Evolutionary conservation across 208 protist species (phyloP).

Genomic region (Wallacemonas sp.): DNA sequence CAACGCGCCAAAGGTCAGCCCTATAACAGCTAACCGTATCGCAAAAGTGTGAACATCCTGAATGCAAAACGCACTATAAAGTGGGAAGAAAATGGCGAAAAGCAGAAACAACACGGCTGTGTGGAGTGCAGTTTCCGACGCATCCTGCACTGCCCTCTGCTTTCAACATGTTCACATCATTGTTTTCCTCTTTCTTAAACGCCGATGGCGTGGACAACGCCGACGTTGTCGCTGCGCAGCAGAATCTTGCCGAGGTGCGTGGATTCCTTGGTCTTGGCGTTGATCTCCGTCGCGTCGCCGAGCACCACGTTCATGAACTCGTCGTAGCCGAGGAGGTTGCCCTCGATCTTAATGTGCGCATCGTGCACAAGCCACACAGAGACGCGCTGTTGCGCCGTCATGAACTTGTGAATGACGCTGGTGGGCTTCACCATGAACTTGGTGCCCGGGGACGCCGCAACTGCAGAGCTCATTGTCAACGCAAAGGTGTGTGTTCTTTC

Average conservation of each 20-base stretch:
- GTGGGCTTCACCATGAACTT: constrained; percentile 87
- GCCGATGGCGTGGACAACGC: constrained; percentile 87
- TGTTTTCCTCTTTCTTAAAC: constrained; percentile 19
- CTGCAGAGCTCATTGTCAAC: constrained; percentile 19
- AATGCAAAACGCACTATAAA: too few species aligned
- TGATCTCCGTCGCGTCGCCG: constrained; percentile 85
- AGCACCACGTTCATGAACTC: constrained; percentile 95
- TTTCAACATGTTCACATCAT: not conserved
- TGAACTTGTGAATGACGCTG: constrained; percentile 71
- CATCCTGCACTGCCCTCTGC: too few species aligned
- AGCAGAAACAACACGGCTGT: too few species aligned
- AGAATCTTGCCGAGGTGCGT: constrained; percentile 86
- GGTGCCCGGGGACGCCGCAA: constrained; percentile 39
- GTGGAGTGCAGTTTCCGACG: too few species aligned
- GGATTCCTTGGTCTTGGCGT: constrained; percentile 67
- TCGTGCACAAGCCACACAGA: constrained; percentile 90
- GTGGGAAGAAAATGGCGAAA: too few species aligned
- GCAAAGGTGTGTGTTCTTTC: not conserved
- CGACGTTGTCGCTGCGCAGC: constrained; percentile 93
- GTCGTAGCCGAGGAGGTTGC: constrained; percentile 89
- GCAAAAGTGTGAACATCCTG: too few species aligned
- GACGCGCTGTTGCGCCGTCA: constrained; percentile 75
- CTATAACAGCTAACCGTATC: too few species aligned
- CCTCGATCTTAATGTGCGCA: constrained; percentile 77
- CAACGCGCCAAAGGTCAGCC: too few species aligned